Percentiles rank a stretch among this genome's conserved stretches.
phyloP scores from a whole-genome alignment of 2,329 filamentous ascomycete genomes.

The Xylaria sp. region DNA sequence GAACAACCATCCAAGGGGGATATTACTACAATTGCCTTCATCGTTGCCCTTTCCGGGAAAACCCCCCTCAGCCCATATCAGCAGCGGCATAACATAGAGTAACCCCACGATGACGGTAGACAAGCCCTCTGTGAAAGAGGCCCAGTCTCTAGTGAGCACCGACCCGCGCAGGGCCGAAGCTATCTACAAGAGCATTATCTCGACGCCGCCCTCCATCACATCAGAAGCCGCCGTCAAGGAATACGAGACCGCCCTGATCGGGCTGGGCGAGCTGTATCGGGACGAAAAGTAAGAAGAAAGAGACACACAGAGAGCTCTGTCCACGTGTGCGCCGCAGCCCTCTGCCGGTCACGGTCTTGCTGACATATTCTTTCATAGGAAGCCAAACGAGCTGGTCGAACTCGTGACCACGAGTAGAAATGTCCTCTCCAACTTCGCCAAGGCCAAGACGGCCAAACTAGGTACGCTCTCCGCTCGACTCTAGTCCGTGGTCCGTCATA shows the following conservation, averaged over 20 bases:
- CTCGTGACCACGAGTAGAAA: constrained; percentile 90
- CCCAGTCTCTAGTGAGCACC: constrained; percentile 82
- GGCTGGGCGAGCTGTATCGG: constrained; percentile 90
- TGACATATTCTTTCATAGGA: constrained; percentile 62
- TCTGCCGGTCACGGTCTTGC: constrained; percentile 29
- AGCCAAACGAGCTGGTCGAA: constrained; percentile 85
- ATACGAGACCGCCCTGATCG: constrained; percentile 90
- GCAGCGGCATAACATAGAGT: not conserved
- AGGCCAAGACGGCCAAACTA: constrained; percentile 98
- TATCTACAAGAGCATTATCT: constrained; percentile 89
- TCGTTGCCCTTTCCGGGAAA: not conserved
- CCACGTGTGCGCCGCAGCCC: not conserved
- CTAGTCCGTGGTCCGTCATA: not conserved
- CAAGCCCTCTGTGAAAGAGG: constrained; percentile 76
- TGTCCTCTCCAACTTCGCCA: constrained; percentile 94
- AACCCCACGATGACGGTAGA: constrained; percentile 45
- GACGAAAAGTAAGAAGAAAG: constrained; percentile 76
- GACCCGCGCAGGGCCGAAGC: constrained; percentile 86
- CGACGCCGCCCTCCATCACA: constrained; percentile 83
- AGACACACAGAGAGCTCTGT: not conserved
- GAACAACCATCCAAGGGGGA: constrained; percentile 8
- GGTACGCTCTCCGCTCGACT: constrained; percentile 68
- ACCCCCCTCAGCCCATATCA: not conserved
- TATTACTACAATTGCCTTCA: not conserved
- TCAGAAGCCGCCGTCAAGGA: constrained; percentile 87